Percentiles rank a stretch among this genome's conserved stretches.
phyloP scores from a whole-genome alignment of 495 filamentous ascomycete genomes.

The Daldinia vernicosa region DNA sequence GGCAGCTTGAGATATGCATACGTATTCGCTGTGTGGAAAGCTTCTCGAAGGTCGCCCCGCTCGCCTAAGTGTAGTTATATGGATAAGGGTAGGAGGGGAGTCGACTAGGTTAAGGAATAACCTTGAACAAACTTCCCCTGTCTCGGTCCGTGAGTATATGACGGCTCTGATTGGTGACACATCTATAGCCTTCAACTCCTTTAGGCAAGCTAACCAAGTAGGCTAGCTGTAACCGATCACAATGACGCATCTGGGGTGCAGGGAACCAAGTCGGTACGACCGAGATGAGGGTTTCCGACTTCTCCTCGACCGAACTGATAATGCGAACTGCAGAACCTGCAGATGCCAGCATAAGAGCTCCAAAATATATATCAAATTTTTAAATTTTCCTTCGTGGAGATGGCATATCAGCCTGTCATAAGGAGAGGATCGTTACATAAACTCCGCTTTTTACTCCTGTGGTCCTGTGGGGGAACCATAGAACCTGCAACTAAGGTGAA shows the following conservation, averaged over 20 bases:
- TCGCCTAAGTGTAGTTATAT: conserved; percentile 12
- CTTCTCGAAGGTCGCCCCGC: conserved; percentile 42
- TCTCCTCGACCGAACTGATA: conserved; percentile 30
- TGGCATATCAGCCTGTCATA: conserved; percentile 11
- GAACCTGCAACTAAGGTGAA: conserved; percentile 20
- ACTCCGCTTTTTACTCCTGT: conserved; percentile 20
- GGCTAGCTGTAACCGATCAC: conserved; percentile 35
- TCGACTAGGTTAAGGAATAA: conserved; percentile 35
- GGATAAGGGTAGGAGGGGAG: conserved; percentile 17
- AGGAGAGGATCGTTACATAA: conserved; percentile 23
- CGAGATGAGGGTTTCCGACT: conserved; percentile 25
- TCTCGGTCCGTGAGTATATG: conserved; percentile 36
- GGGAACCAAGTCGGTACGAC: conserved; percentile 34
- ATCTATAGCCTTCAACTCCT: conserved; percentile 27
- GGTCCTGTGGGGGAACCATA: conserved; percentile 20
- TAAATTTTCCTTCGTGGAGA: conserved; percentile 14
- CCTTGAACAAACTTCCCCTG: conserved; percentile 32
- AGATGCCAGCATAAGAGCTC: conserved; percentile 19
- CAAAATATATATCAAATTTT: conserved; percentile 17
- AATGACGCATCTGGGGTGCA: conserved; percentile 44
- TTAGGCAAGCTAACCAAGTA: conserved; percentile 23
- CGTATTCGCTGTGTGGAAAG: conserved; percentile 28
- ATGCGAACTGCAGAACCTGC: conserved; percentile 20
- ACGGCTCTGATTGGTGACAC: conserved; percentile 31
- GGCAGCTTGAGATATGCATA: conserved; percentile 10